Evolutionary conservation across 495 filamentous ascomycete species (phyloP).

Genomic region (Staphylotrichum tortipilum): DNA sequence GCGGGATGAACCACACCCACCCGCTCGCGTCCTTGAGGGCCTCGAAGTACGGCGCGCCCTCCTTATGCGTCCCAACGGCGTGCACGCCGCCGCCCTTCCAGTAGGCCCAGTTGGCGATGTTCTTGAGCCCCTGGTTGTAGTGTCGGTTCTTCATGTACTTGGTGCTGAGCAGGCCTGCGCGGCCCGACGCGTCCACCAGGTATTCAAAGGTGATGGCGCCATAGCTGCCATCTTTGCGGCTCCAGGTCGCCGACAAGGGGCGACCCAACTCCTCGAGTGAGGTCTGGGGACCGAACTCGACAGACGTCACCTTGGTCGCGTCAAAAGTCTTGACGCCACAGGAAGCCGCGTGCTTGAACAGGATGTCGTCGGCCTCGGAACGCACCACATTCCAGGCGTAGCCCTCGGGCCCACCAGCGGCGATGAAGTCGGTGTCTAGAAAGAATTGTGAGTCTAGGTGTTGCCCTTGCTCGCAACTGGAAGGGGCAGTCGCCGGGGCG

Average conservation of each 20-base stretch:
- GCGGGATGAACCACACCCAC: conserved; percentile 39
- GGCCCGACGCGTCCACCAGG: conserved; percentile 39
- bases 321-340: conserved; percentile 42
- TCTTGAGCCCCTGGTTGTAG: conserved; percentile 34
- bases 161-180: conserved; percentile 31
- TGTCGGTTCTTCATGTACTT: conserved; percentile 39
- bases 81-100: conserved; percentile 27
- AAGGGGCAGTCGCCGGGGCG: not conserved
- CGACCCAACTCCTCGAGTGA: conserved; percentile 18
- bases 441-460: no score
- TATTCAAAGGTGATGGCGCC: conserved; percentile 37
- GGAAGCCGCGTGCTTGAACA: conserved; percentile 42
- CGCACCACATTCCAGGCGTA: conserved; percentile 48
- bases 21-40: conserved; percentile 32
- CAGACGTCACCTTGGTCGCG: conserved; percentile 30
- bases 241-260: conserved; percentile 40
- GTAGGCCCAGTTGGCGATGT: conserved; percentile 41
- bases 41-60: conserved; percentile 35
- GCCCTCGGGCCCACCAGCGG: conserved; percentile 31
- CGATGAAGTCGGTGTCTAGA: conserved; percentile 44
- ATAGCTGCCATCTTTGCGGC: conserved; percentile 29
- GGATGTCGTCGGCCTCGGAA: conserved; percentile 43
- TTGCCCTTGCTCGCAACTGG: not conserved
- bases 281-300: conserved; percentile 32
- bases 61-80: conserved; percentile 21